Evolutionary conservation across 352 stramenopile genomes (phyloP).

Genomic region (Globisporangium perplexum): DNA sequence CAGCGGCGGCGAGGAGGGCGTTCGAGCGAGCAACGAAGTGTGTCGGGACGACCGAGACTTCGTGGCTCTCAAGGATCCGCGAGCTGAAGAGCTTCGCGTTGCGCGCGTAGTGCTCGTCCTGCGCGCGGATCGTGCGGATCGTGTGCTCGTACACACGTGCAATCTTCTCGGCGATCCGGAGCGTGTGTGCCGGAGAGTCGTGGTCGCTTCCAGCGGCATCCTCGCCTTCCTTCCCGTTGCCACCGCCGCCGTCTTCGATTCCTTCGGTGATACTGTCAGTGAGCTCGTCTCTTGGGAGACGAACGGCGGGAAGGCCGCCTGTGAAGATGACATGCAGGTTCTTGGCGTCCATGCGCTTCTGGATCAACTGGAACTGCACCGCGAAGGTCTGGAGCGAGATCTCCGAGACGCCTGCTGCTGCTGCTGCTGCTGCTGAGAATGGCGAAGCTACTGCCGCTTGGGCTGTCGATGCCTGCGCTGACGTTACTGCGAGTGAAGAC

Average conservation of each 20-base stretch:
- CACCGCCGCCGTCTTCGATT: not conserved
- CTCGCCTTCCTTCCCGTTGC: not conserved
- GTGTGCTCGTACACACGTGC: constrained; percentile 21
- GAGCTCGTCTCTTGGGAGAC: not conserved
- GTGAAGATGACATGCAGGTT: constrained; percentile 24
- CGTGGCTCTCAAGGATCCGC: constrained; percentile 55
- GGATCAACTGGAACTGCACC: constrained; percentile 24
- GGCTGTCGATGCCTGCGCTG: not conserved
- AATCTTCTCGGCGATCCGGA: not conserved
- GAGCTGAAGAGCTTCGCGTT: constrained; percentile 61
- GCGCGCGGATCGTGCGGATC: constrained; percentile 29
- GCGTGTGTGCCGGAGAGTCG: not conserved
- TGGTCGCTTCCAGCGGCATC: not conserved
- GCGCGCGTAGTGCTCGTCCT: constrained; percentile 66
- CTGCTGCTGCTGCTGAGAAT: not conserved
- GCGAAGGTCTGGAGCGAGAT: constrained; percentile 22
- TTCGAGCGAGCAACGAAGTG: not conserved
- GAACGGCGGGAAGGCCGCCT: not conserved
- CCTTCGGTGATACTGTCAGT: not conserved
- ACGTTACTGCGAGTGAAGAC: not conserved
- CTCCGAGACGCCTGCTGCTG: constrained; percentile 7
- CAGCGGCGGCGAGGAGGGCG: not conserved
- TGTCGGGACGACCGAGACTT: constrained; percentile 38
- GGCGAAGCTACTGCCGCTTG: not conserved
- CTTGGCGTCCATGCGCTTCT: constrained; percentile 17